A percentile compares a stretch with the other conserved stretches of the same genome.
phyloP scores from a whole-genome alignment of 306 rosid genomes.

The Arachis hypogaea region DNA sequence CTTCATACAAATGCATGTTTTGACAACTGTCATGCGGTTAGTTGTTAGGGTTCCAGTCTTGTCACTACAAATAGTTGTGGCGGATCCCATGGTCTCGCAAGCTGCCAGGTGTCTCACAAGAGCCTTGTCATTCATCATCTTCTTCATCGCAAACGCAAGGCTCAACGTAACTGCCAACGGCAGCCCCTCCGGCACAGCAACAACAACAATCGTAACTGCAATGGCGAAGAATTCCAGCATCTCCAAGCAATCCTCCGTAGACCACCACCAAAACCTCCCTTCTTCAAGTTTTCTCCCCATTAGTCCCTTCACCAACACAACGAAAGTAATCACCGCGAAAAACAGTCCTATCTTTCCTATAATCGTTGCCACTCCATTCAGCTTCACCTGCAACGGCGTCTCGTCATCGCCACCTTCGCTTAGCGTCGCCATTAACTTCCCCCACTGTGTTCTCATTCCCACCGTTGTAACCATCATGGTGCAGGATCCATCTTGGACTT shows the following conservation, averaged over 20 bases:
- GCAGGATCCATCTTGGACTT: slow-evolving; percentile 96
- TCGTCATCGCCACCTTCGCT: slow-evolving; percentile 98
- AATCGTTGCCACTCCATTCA: slow-evolving; percentile 94
- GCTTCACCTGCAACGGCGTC: slow-evolving; percentile 90
- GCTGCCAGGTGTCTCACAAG: slow-evolving; percentile 94
- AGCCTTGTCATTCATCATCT: slow-evolving; percentile 98
- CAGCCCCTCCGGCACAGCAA: slow-evolving; percentile 94
- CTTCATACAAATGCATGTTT: slow-evolving; percentile 82
- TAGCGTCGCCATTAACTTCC: slow-evolving; percentile 89
- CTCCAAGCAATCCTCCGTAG: slow-evolving; percentile 70
- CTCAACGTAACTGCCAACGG: slow-evolving; percentile 94
- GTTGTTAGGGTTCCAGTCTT: slow-evolving; percentile 97
- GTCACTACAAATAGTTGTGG: slow-evolving; percentile 91
- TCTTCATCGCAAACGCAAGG: slow-evolving; percentile 97
- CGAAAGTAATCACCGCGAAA: slow-evolving; percentile 78
- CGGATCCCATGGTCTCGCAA: slow-evolving; percentile 98
- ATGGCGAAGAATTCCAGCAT: slow-evolving; percentile 86
- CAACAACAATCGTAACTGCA: slow-evolving; percentile 94
- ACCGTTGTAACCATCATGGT: slow-evolving; percentile 88
- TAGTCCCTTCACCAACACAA: slow-evolving; percentile 81
- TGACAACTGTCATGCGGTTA: slow-evolving; percentile 88
- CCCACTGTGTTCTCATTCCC: slow-evolving; percentile 99
- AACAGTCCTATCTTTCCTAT: slow-evolving; percentile 88
- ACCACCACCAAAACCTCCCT: slow-evolving; percentile 77
- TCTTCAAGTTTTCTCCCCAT: slow-evolving; percentile 53